These are phyloP conservation scores for Nicotiana rustica DNA, from an alignment of 305 asterid species.

Conservation along the genomic window DNA sequence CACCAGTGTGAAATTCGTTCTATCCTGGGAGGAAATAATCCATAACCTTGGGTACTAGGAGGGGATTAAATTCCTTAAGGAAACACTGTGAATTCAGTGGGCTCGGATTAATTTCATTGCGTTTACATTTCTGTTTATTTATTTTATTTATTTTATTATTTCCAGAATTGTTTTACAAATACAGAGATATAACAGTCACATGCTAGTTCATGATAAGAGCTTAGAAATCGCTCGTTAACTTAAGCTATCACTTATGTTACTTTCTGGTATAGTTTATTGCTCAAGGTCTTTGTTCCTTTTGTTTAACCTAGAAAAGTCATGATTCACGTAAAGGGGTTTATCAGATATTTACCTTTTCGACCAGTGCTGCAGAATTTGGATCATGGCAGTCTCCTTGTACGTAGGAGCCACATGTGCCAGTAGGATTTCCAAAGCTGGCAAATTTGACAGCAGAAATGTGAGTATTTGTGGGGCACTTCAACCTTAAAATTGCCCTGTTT, in stretches of 20 bases:
- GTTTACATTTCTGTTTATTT: too few relatives aligned
- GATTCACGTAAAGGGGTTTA: not conserved
- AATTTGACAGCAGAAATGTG: constrained; percentile 62
- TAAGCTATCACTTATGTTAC: not conserved
- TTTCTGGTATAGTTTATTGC: not conserved
- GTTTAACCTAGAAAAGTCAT: not conserved
- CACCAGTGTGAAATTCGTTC: too few relatives aligned
- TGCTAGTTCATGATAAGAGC: constrained; percentile 2
- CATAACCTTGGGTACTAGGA: too few relatives aligned
- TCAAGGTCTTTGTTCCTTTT: not conserved
- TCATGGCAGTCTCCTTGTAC: constrained; percentile 66
- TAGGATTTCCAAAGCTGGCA: constrained; percentile 80
- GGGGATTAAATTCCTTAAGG: too few relatives aligned
- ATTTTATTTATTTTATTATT: too few relatives aligned
- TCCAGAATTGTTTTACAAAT: too few relatives aligned
- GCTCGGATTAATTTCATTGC: too few relatives aligned
- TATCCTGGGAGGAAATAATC: too few relatives aligned
- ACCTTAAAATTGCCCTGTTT: constrained; percentile 46
- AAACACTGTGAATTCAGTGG: too few relatives aligned
- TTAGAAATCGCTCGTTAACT: not conserved
- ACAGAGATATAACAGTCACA: too few relatives aligned
- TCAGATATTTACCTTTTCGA: constrained; percentile 55
- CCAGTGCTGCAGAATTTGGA: constrained; percentile 53
- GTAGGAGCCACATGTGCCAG: constrained; percentile 71
- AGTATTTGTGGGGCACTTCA: constrained; percentile 60